phyloP scores from a whole-genome alignment of 1,284 basidiomycete genomes.

The Ganoderma lingzhi region DNA sequence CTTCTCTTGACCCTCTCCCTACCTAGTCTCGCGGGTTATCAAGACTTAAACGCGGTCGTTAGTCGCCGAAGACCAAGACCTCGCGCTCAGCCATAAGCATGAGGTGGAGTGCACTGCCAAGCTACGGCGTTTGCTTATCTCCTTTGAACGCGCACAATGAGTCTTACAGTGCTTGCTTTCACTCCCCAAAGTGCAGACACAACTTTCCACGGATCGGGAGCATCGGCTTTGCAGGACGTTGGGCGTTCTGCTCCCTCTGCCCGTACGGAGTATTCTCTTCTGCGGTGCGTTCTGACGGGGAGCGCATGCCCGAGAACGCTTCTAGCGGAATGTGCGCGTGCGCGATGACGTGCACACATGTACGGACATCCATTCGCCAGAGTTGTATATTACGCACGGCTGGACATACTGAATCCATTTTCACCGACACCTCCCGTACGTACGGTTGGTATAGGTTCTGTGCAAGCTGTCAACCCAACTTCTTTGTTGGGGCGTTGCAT shows the following conservation, averaged over 20 bases:
- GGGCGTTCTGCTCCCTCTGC: neutral
- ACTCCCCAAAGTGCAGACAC: slow-evolving; percentile 20
- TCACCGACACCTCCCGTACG: neutral
- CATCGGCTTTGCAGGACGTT: neutral
- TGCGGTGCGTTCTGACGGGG: neutral
- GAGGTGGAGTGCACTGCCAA: slow-evolving; percentile 14
- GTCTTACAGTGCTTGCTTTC: slow-evolving; percentile 21
- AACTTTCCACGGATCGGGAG: neutral
- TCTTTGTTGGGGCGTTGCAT: slow-evolving; percentile 1
- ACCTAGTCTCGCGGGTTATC: neutral
- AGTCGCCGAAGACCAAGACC: slow-evolving; percentile 1
- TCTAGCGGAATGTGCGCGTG: slow-evolving; percentile 1
- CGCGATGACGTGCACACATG: neutral
- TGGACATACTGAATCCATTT: neutral
- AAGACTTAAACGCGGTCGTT: neutral
- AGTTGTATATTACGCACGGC: slow-evolving; percentile 5
- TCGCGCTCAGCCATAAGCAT: neutral
- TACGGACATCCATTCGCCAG: neutral
- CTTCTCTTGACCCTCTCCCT: slow-evolving; percentile 14
- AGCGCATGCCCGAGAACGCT: neutral
- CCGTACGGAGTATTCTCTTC: neutral
- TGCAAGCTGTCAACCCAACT: slow-evolving; percentile 9
- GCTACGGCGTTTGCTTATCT: slow-evolving; percentile 22
- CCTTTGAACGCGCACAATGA: slow-evolving; percentile 2
- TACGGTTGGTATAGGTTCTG: slow-evolving; percentile 5